Conservation (phyloP, 495 filamentous ascomycete genomes). For the Penicillium paradoxum region DNA sequence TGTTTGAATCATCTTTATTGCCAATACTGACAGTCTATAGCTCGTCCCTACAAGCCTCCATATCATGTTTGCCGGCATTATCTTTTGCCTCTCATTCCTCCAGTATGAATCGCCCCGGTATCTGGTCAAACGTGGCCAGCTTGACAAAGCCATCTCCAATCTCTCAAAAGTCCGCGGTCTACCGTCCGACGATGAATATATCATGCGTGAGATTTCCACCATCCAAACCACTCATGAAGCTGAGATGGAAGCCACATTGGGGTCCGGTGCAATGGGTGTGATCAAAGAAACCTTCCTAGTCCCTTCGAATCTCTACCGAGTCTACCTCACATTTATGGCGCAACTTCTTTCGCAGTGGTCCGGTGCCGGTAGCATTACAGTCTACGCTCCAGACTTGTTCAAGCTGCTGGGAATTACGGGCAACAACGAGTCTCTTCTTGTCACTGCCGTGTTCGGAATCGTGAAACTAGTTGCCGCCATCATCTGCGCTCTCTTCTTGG, state of each 20-base stretch:
- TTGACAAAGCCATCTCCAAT: constrained; percentile 48
- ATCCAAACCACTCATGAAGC: constrained; percentile 62
- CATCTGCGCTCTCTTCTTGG: constrained; percentile 63
- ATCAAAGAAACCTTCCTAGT: constrained; percentile 57
- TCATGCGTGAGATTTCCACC: constrained; percentile 56
- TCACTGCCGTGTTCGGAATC: constrained; percentile 66
- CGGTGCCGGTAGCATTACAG: constrained; percentile 62
- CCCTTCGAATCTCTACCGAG: constrained; percentile 58
- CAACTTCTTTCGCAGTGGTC: constrained; percentile 65
- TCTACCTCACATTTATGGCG: constrained; percentile 53
- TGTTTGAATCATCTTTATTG: not conserved
- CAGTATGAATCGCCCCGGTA: constrained; percentile 63
- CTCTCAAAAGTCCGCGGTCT: constrained; percentile 39
- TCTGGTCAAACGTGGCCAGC: constrained; percentile 51
- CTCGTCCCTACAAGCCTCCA: constrained; percentile 63
- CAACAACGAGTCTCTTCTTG: constrained; percentile 56
- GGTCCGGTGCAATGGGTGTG: constrained; percentile 48
- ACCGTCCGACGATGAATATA: constrained; percentile 38
- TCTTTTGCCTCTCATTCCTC: constrained; percentile 59
- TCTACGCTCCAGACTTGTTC: constrained; percentile 66
- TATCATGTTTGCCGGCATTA: constrained; percentile 66
- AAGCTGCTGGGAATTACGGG: constrained; percentile 57
- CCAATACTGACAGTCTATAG: constrained; percentile 36
- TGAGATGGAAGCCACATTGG: constrained; percentile 60
- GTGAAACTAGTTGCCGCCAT: constrained; percentile 62